These are phyloP conservation scores for Clarireedia hainanense DNA, from an alignment of 2,329 filamentous ascomycete species.

Conservation along the genomic window DNA sequence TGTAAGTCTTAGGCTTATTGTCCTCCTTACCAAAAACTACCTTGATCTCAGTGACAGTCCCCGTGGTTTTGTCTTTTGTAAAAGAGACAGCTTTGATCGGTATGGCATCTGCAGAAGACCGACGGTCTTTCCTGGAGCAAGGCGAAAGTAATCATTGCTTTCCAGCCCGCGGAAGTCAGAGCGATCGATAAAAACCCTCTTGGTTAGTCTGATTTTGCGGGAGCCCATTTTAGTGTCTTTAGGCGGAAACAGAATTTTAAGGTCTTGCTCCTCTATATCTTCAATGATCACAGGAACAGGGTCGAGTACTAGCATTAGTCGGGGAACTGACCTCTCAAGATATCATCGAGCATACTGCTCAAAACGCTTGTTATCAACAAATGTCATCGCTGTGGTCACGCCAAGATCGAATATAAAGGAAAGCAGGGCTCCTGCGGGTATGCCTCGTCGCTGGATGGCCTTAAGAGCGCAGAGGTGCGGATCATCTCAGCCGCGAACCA, in stretches of 20 bases:
- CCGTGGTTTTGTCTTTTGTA: no score
- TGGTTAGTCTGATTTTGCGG: conserved; percentile 57
- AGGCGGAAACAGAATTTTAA: no score
- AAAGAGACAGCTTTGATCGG: no score
- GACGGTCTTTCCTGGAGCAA: no score
- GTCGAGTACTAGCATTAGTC: conserved; percentile 83
- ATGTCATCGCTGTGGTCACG: conserved; percentile 72
- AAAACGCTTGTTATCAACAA: conserved; percentile 75
- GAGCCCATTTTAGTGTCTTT: conserved; percentile 67
- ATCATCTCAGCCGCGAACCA: conserved; percentile 85
- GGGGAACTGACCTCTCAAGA: conserved; percentile 79
- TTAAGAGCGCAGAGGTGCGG: conserved; percentile 87
- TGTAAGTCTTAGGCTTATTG: no score
- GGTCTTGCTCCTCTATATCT: conserved; percentile 61
- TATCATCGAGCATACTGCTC: conserved; percentile 80
- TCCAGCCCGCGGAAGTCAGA: no score
- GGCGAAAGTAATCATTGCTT: no score
- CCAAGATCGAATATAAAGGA: conserved; percentile 88
- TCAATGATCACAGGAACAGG: conserved; percentile 78
- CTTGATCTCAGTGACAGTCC: no score
- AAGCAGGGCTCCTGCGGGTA: conserved; percentile 81
- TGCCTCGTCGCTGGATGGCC: conserved; percentile 71
- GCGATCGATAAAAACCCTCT: conserved; percentile 77
- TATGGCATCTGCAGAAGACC: no score
- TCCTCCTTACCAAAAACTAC: no score